Conservation (phyloP, 2,329 filamentous ascomycete genomes). For the Pestalotiopsis sp. region DNA sequence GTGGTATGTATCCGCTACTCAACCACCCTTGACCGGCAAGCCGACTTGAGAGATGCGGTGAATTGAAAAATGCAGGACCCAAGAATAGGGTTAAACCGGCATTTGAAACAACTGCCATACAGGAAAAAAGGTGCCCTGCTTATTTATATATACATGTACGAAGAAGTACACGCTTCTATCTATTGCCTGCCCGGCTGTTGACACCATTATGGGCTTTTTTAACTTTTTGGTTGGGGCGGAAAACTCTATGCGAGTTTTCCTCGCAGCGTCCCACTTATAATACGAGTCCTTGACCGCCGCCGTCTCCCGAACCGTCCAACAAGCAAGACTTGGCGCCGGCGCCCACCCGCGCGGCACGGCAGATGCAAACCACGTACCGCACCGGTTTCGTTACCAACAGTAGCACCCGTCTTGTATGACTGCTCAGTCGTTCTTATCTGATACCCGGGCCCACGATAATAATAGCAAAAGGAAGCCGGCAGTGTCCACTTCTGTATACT, state of each 20-base stretch:
- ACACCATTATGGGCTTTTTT: too few species aligned
- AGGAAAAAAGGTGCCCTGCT: neutral
- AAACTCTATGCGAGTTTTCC: constrained; percentile 5
- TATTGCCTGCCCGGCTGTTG: neutral
- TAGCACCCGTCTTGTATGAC: neutral
- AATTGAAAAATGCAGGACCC: neutral
- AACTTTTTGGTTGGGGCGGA: neutral
- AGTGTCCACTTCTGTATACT: too few species aligned
- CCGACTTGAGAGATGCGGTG: neutral
- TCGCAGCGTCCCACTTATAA: neutral
- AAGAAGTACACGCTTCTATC: neutral
- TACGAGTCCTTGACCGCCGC: neutral
- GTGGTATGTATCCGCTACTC: too few species aligned
- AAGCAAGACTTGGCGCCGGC: constrained; percentile 2
- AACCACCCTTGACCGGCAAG: too few species aligned
- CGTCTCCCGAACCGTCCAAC: constrained; percentile 4
- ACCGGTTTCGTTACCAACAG: too few species aligned
- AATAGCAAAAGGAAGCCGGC: neutral
- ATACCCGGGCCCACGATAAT: neutral
- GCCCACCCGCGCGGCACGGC: neutral
- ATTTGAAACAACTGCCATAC: neutral
- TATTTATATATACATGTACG: neutral
- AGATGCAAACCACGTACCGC: neutral
- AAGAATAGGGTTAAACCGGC: neutral
- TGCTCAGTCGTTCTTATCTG: neutral